A percentile compares a stretch with the other conserved stretches of the same genome.
Evolutionary conservation across 495 filamentous ascomycete species (phyloP).

Genomic region (Amphirosellinia nigrospora): DNA sequence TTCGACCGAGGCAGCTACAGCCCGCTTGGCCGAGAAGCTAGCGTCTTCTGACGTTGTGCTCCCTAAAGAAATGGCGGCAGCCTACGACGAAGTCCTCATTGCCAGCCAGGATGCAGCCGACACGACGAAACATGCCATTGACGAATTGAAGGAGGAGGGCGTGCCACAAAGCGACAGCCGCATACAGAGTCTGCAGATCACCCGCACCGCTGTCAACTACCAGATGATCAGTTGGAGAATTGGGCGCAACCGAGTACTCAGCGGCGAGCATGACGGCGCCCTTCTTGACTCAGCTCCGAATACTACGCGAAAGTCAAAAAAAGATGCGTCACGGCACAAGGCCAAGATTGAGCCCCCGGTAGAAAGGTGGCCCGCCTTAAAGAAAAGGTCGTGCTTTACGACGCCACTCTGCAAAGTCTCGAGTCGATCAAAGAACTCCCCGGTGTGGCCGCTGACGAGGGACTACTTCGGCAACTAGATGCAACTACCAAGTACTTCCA

Average conservation of each 20-base stretch:
- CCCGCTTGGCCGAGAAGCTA: constrained; percentile 64
- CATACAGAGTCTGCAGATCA: constrained; percentile 93
- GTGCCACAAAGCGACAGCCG: constrained; percentile 82
- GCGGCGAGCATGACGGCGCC: constrained; percentile 78
- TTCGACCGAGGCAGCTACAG: constrained; percentile 60
- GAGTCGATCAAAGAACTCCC: constrained; percentile 89
- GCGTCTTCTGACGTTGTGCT: constrained; percentile 62
- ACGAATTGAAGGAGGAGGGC: constrained; percentile 82
- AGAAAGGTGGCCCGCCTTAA: constrained; percentile 77
- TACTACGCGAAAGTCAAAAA: constrained; percentile 51
- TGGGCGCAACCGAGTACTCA: constrained; percentile 87
- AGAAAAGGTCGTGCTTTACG: constrained; percentile 91
- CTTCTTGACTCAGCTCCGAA: constrained; percentile 56
- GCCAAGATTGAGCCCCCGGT: constrained; percentile 63
- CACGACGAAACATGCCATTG: constrained; percentile 88
- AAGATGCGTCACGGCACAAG: constrained; percentile 51
- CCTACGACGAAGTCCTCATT: constrained; percentile 89
- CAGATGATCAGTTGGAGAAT: constrained; percentile 92
- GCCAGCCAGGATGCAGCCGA: constrained; percentile 95
- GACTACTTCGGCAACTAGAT: constrained; percentile 75
- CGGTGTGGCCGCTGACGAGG: constrained; percentile 85
- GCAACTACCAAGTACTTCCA: constrained; percentile 84
- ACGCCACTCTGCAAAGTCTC: constrained; percentile 85
- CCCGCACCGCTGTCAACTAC: constrained; percentile 90
- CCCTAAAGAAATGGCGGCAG: constrained; percentile 68